These are phyloP conservation scores for Martiniozyma asiatica DNA, from an alignment of 1,139 yeast species.

Conservation along the genomic window DNA sequence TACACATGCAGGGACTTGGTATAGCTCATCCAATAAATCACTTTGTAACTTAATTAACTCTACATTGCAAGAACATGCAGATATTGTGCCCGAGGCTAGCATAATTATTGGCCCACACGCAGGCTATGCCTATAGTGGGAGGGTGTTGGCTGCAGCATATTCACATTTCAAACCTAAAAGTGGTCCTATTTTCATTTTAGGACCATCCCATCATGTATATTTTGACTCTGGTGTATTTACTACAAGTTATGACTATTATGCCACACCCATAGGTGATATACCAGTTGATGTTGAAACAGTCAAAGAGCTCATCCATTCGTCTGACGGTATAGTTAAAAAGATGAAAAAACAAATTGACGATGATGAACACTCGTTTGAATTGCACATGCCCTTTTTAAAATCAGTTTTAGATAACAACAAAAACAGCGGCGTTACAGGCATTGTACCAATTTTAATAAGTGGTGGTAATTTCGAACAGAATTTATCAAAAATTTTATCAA, in stretches of 20 bases:
- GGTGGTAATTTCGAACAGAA: conserved; percentile 47
- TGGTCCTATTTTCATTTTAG: conserved; percentile 68
- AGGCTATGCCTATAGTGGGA: conserved; percentile 77
- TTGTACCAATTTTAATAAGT: conserved; percentile 77
- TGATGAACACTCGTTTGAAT: conserved; percentile 87
- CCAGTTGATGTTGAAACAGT: conserved; percentile 46
- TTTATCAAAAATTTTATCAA: conserved; percentile 39
- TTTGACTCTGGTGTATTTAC: conserved; percentile 50
- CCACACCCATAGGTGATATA: conserved; percentile 73
- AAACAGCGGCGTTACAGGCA: conserved; percentile 32
- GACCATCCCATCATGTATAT: conserved; percentile 92
- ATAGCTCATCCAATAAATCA: too few relatives aligned
- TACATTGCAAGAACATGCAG: conserved; percentile 20
- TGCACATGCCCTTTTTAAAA: conserved; percentile 78
- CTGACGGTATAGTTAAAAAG: conserved; percentile 29
- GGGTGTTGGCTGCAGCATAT: conserved; percentile 67
- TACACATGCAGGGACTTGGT: conserved; percentile 90
- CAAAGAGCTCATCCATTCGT: conserved; percentile 25
- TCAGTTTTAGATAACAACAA: conserved; percentile 26
- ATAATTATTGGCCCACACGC: conserved; percentile 68
- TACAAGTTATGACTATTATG: conserved; percentile 42
- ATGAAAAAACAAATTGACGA: conserved; percentile 59
- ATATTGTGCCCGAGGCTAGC: conserved; percentile 42
- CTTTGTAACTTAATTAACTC: conserved; percentile 29
- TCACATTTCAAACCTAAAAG: too few relatives aligned